Base-by-base conservation (phyloP, 2,329 filamentous ascomycete genomes). In the Aureobasidium namibiae region DNA sequence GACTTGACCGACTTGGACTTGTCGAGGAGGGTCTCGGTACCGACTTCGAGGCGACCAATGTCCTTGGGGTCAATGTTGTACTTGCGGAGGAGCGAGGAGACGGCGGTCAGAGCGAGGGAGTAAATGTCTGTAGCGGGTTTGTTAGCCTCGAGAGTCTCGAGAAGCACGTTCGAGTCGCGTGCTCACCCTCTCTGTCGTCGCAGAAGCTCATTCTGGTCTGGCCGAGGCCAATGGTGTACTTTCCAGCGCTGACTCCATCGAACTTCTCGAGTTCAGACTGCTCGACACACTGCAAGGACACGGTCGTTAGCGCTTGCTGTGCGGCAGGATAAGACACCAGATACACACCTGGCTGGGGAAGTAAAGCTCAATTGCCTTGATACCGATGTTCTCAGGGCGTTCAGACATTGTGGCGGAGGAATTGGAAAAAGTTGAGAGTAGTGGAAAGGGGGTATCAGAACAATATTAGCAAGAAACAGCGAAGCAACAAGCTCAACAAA, bases 121-220 rank as follows among this genome's bases (percentile, higher is more conserved):
- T 80, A 80, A 66, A 80, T 79, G 69, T 80, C 78, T 79, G 66
- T n/a, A n/a, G 26, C 7, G 39, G 29, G 5, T 52, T 50, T 59
- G 56, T 57, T 44, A 61, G 56, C 24, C 50, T 11, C n/a, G n/a
- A n/a, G 31, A 14, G 33, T 31, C 38, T n/a, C 18, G 18, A 23
- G 46, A 21, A 18, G 24, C 38, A 29, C 61, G 29, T n/a, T 65
- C 66, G 16, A 10, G 10, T 42, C 31, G 54, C 31, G 1, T 10
- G 23, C 63, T 65, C 64, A 78, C 76, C 76, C 73, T 80, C 78
- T 62, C 78, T 73, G 69, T 80, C 78, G 69, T 80, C 77, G 69
- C 78, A 80, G 72, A 80, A 80, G 72, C 76, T 78, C 78, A 80
- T 80, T 69, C 76, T 78, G 64, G 77, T 80, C 73, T 80, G 78